phyloP scores from a whole-genome alignment of 768 basidiomycete genomes.

The Naematelia encephala region DNA sequence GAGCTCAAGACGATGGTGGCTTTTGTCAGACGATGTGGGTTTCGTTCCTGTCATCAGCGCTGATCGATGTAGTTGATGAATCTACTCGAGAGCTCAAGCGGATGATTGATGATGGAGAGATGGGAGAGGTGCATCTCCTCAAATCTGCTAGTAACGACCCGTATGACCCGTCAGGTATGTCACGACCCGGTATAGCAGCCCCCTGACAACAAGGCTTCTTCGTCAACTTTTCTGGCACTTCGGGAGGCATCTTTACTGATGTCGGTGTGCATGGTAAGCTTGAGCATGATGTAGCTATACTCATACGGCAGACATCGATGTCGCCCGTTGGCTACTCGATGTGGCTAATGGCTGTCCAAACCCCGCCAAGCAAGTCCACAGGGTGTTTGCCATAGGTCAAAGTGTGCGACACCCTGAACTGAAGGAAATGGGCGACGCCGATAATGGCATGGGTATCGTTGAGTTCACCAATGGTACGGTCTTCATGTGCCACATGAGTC shows the following conservation, averaged over 20 bases:
- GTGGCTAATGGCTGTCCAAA: too few species aligned
- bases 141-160: conserved; percentile 18
- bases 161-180: conserved; percentile 16
- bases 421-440: conserved; percentile 13
- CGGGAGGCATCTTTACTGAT: conserved; percentile 18
- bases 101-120: neutral
- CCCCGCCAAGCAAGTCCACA: conserved; percentile 23
- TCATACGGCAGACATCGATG: too few species aligned
- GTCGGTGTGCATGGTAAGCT: conserved; percentile 17
- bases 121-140: neutral
- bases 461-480: conserved; percentile 18
- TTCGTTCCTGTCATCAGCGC: neutral
- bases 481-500: conserved; percentile 13
- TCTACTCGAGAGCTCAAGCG: conserved; percentile 16
- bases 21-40: conserved; percentile 29
- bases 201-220: too few species aligned
- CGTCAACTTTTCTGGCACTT: conserved; percentile 15
- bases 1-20: conserved; percentile 27
- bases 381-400: conserved; percentile 20
- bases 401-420: conserved; percentile 27
- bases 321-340: conserved; percentile 1
- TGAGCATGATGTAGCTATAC: too few species aligned
- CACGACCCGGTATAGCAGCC: too few species aligned
- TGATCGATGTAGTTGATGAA: conserved; percentile 15
- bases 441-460: conserved; percentile 23